A percentile compares a stretch with the other conserved stretches of the same genome.
phyloP scores from a whole-genome alignment of 2,329 filamentous ascomycete species.

The Monascus ruber region DNA sequence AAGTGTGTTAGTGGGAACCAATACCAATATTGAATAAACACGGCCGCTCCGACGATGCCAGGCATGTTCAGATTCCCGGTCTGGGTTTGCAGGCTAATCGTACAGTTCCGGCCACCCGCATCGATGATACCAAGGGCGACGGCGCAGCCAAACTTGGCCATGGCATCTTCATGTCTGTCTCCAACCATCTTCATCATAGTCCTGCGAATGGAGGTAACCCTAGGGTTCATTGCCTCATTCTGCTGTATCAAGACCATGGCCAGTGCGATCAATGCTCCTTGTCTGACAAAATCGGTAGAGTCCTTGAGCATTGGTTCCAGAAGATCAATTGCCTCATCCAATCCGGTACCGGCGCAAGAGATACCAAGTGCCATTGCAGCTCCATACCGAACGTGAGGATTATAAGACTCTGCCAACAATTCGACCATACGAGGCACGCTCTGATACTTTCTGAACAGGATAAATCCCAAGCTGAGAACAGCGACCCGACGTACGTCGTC shows the following conservation, averaged over 20 bases:
- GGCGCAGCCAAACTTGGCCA: constrained; percentile 97
- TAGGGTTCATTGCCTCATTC: constrained; percentile 97
- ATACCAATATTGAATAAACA: constrained; percentile 99
- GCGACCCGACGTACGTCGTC: constrained; percentile 93
- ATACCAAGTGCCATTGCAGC: constrained; percentile 98
- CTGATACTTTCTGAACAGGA: constrained; percentile 93
- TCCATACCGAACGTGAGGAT: constrained; percentile 94
- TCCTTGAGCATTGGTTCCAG: constrained; percentile 99
- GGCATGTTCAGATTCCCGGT: constrained; percentile 98
- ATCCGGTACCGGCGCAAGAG: constrained; percentile 88
- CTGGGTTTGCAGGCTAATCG: constrained; percentile 92
- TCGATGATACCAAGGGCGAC: constrained; percentile 95
- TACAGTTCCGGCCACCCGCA: constrained; percentile 95
- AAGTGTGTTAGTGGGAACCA: constrained; percentile 99
- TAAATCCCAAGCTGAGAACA: constrained; percentile 96
- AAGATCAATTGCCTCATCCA: constrained; percentile 92
- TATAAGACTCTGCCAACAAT: constrained; percentile 94
- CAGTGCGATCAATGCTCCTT: constrained; percentile 85
- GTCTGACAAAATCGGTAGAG: constrained; percentile 93
- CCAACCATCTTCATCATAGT: constrained; percentile 86
- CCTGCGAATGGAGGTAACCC: constrained; percentile 82
- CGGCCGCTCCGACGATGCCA: constrained; percentile 91
- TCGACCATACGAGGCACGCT: constrained; percentile 98
- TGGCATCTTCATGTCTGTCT: constrained; percentile 94
- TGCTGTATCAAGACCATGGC: constrained; percentile 99